Evolutionary conservation across 441 rosid genomes (phyloP).

Genomic region (Euphorbia celastroides): DNA sequence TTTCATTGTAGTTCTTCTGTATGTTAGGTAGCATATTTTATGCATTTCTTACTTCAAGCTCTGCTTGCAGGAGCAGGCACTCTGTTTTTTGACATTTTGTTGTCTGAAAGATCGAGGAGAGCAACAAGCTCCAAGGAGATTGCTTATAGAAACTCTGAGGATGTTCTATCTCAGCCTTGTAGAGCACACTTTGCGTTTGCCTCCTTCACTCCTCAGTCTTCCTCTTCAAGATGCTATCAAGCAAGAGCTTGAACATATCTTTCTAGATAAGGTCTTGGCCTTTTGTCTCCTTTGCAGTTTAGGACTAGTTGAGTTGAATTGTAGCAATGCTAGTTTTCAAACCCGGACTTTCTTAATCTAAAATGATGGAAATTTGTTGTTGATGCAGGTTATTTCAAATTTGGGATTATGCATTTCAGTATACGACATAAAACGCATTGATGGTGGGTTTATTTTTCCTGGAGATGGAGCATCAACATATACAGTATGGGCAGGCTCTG

Average conservation of each 20-base stretch:
- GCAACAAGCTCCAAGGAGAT: not conserved
- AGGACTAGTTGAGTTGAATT: not conserved
- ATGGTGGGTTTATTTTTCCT: slow-evolving; percentile 72
- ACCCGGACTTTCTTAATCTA: not conserved
- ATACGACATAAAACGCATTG: slow-evolving; percentile 51
- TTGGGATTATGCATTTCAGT: slow-evolving; percentile 74
- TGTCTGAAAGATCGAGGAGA: not conserved
- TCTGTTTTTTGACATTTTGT: not conserved
- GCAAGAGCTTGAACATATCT: slow-evolving; percentile 49
- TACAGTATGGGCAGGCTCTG: slow-evolving; percentile 32
- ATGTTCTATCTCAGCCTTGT: slow-evolving; percentile 74
- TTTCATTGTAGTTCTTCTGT: not conserved
- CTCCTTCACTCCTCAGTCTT: slow-evolving; percentile 59
- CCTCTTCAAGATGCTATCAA: slow-evolving; percentile 63
- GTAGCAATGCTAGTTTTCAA: not conserved
- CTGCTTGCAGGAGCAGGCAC: not conserved
- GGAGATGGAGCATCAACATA: slow-evolving; percentile 85
- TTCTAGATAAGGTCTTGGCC: slow-evolving; percentile 61
- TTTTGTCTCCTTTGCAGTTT: not conserved
- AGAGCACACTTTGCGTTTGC: slow-evolving; percentile 67
- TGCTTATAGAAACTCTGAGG: not conserved
- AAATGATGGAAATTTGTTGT: slow-evolving; percentile 1
- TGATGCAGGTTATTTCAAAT: slow-evolving; percentile 52
- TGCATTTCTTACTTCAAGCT: not conserved
- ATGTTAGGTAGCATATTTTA: not conserved